Base-by-base conservation (phyloP, 805 yeast species). In the Torulaspora gathmanii region DNA sequence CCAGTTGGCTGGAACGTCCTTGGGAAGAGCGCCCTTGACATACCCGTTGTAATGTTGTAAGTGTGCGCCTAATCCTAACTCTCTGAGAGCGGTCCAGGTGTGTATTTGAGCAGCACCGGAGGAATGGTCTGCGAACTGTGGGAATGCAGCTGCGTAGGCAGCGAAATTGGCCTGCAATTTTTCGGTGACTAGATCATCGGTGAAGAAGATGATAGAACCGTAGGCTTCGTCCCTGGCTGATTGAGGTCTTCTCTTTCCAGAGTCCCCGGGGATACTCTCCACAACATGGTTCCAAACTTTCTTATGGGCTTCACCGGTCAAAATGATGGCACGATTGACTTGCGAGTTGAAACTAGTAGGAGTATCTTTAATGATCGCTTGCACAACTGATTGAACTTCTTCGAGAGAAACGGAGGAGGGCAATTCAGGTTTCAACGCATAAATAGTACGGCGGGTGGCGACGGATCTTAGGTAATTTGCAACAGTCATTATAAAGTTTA, bases 301-400 rank as follows among this genome's bases (percentile, higher is more conserved):
- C 46, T 66, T 69, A 67, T 73, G 78, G 37, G 70, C 52, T 2
- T 59, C 71, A 47, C 77, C 78, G 40, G 72, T 69, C 40, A 76
- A 37, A 48, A 76, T 68, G 19, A 74, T 57, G 17, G 79, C 79
- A 38, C 80, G 70, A 56, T 69, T 64, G 37, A 71, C 66, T 61
- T 76, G 81, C 36, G 74, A 69, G 68, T 76, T 76, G 70, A 74
- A 76, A 22, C 74, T 58, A 16, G 78, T 71, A 56, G 81, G 81
- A 12, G 75, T 71, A 54, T 71, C 62, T 56, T 71, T 73, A 42
- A 76, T 65, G 36, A 74, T 65, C 25, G 66, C 61, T 57, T 71
- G 70, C n/a, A 74, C 73, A 31, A 70, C 52, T 26, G 57, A 53
- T 53, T 67, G 71, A 23, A 76, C 63, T 49, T 72, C 69, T 10